A percentile compares a stretch with the other conserved stretches of the same genome.
Evolutionary conservation across 441 rosid genomes (phyloP).

Genomic region (Gossypium schwendimanii): DNA sequence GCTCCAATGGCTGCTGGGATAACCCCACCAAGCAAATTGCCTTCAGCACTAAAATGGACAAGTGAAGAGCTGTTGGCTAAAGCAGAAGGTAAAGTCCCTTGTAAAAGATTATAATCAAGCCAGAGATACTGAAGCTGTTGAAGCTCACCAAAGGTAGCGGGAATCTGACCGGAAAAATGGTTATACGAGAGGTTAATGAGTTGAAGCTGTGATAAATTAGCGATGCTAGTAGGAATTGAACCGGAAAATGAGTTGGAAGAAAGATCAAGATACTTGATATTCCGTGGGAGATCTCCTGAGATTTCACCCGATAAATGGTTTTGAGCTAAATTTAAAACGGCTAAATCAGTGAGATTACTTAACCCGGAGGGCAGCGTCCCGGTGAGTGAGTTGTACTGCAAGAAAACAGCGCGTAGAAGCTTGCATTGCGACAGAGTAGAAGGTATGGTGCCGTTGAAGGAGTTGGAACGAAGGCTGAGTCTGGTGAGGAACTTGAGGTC

Average conservation of each 20-base stretch:
- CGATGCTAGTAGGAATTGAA: slow-evolving; percentile 42
- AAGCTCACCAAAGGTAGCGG: slow-evolving; percentile 57
- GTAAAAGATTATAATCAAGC: slow-evolving; percentile 62
- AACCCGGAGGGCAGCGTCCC: slow-evolving; percentile 57
- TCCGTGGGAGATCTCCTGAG: slow-evolving; percentile 37
- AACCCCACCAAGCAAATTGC: slow-evolving; percentile 64
- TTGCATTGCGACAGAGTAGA: slow-evolving; percentile 64
- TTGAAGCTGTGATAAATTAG: slow-evolving; percentile 58
- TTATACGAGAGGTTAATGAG: slow-evolving; percentile 75
- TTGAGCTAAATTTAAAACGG: slow-evolving; percentile 53
- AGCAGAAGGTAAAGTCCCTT: slow-evolving; percentile 81
- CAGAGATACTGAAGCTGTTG: slow-evolving; percentile 67
- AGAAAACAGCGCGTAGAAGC: slow-evolving; percentile 56
- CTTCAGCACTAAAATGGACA: slow-evolving; percentile 66
- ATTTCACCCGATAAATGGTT: slow-evolving; percentile 73
- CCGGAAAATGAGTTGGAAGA: slow-evolving; percentile 72
- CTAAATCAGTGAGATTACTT: slow-evolving; percentile 51
- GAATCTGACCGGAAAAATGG: slow-evolving; percentile 63
- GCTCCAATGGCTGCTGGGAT: slow-evolving; percentile 69
- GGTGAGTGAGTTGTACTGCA: slow-evolving; percentile 82
- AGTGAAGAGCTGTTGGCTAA: slow-evolving; percentile 78
- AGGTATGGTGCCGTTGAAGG: slow-evolving; percentile 73
- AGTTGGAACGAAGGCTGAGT: slow-evolving; percentile 73
- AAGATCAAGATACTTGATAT: slow-evolving; percentile 48
- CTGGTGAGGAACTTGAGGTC: slow-evolving; percentile 49